phyloP scores from a whole-genome alignment of 2,329 filamentous ascomycete species.

The Keithomyces neogunnii region DNA sequence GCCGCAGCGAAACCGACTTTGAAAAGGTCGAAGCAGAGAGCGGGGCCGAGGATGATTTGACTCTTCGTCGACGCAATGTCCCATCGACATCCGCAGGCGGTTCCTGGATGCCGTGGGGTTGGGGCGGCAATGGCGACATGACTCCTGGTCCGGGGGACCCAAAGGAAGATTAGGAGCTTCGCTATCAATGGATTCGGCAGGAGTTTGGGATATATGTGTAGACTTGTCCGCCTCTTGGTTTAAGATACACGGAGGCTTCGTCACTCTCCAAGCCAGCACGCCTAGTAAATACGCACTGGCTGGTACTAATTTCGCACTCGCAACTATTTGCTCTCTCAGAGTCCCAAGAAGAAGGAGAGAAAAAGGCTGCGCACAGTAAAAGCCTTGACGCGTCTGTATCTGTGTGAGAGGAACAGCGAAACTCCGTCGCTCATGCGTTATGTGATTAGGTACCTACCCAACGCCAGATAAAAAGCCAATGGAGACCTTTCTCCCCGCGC shows the following conservation, averaged over 20 bases:
- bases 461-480: neutral
- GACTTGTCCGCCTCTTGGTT: slow-evolving; percentile 4
- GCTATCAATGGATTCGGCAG: slow-evolving; percentile 13
- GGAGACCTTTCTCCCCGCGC: neutral
- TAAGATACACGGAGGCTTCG: neutral
- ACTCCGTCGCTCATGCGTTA: slow-evolving; percentile 1
- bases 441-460: neutral
- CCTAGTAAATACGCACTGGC: neutral
- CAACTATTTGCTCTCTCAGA: neutral
- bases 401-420: neutral
- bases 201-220: slow-evolving; percentile 20
- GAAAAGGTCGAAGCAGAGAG: slow-evolving; percentile 78
- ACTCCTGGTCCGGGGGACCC: slow-evolving; percentile 28
- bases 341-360: neutral
- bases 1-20: slow-evolving; percentile 80
- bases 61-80: slow-evolving; percentile 23
- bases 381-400: too few species aligned
- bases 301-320: neutral
- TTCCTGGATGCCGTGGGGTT: slow-evolving; percentile 43
- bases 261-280: neutral
- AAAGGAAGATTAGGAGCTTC: slow-evolving; percentile 24
- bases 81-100: slow-evolving; percentile 15
- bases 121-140: slow-evolving; percentile 22
- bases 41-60: slow-evolving; percentile 43
- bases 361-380: too few species aligned